These are phyloP conservation scores for Phaeosphaeriaceae sp. DNA, from an alignment of 2,329 filamentous ascomycete species.

Conservation along the genomic window DNA sequence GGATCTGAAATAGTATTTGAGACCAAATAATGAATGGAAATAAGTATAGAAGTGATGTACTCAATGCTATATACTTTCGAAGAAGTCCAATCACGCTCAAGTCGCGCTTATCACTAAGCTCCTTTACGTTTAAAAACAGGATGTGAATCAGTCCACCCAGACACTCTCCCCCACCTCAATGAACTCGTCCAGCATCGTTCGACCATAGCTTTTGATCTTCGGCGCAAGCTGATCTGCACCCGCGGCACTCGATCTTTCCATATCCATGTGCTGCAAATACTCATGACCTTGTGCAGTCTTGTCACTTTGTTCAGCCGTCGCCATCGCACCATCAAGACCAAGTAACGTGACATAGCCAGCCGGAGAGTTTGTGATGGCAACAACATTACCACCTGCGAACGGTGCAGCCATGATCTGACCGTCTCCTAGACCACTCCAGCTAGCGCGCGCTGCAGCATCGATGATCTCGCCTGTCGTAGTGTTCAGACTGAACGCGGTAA, in stretches of 20 bases:
- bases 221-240: background rate
- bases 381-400: conserved; percentile 19
- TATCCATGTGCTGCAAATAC: conserved; percentile 2
- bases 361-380: conserved; percentile 27
- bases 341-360: conserved; percentile 24
- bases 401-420: conserved; percentile 21
- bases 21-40: background rate
- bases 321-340: conserved; percentile 15
- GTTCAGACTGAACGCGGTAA: conserved; percentile 26
- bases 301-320: background rate
- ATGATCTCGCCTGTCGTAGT: conserved; percentile 25
- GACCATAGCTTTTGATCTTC: conserved; percentile 13
- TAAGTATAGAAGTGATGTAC: no score
- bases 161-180: conserved; percentile 6
- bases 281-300: conserved; percentile 1
- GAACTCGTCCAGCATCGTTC: conserved; percentile 5
- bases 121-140: no score
- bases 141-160: conserved; percentile 13
- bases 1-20: background rate
- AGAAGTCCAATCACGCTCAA: no score
- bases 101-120: no score
- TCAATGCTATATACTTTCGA: no score
- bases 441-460: conserved; percentile 19
- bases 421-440: conserved; percentile 19
- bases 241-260: background rate